These are phyloP conservation scores for Brassica juncea DNA, from an alignment of 345 rosid genomes.

Conservation along the genomic window DNA sequence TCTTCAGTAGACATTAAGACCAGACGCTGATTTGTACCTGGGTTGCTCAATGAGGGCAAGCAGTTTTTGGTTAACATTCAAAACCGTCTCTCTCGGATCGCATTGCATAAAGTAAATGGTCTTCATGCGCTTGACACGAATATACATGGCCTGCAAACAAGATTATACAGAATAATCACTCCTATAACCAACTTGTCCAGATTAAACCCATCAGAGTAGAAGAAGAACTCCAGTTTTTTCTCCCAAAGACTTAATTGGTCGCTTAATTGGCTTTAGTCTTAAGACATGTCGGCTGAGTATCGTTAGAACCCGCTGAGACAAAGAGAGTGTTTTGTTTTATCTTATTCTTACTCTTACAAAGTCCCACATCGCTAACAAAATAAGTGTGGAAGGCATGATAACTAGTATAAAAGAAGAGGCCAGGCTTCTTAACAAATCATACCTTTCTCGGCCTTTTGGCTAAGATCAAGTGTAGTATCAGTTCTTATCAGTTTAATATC, in stretches of 20 bases:
- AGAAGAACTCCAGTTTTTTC: too few species aligned
- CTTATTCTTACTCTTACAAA: not conserved
- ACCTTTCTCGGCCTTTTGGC: constrained; percentile 79
- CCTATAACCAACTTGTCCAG: not conserved
- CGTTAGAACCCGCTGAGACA: not conserved
- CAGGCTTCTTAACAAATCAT: constrained; percentile 5
- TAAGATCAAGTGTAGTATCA: constrained; percentile 70
- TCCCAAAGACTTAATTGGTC: not conserved
- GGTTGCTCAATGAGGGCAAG: not conserved
- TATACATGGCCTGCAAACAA: not conserved
- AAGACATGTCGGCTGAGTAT: not conserved
- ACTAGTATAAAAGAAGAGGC: not conserved
- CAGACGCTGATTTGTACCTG: not conserved
- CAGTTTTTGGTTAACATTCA: not conserved
- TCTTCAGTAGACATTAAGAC: not conserved
- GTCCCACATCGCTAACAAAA: not conserved
- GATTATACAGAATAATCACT: not conserved
- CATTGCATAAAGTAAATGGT: not conserved
- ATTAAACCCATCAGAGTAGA: not conserved
- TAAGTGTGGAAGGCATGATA: not conserved
- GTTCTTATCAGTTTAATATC: constrained; percentile 68
- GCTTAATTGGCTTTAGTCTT: not conserved
- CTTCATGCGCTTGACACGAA: not conserved
- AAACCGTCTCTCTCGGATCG: not conserved
- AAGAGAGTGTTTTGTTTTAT: not conserved